Evolutionary conservation across 2,329 filamentous ascomycete genomes (phyloP).

Genomic region (Pleomassaria siparia): DNA sequence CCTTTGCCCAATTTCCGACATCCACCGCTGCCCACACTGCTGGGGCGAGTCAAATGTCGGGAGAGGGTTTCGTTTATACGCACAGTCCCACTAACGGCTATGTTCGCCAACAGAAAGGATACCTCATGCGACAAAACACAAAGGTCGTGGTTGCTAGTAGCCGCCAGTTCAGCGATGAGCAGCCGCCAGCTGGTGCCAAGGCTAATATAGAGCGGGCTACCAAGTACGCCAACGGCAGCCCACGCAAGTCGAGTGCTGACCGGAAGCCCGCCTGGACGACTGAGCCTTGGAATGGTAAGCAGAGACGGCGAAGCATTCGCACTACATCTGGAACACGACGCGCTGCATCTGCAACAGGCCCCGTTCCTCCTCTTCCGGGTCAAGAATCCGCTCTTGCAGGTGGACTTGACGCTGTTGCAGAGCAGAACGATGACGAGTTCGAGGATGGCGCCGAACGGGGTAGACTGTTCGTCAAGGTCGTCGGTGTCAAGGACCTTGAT

Average conservation of each 20-base stretch:
- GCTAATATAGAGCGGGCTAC: constrained; percentile 46
- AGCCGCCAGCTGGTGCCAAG: constrained; percentile 54
- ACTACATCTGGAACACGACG: constrained; percentile 62
- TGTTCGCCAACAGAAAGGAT: constrained; percentile 80
- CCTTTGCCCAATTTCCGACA: constrained; percentile 34
- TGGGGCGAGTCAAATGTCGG: constrained; percentile 27
- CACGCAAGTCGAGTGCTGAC: constrained; percentile 74
- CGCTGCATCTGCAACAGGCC: constrained; percentile 57
- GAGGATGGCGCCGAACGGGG: constrained; percentile 86
- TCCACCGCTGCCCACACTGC: constrained; percentile 20
- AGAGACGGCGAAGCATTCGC: constrained; percentile 66
- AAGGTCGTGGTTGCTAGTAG: constrained; percentile 92
- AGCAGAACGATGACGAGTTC: constrained; percentile 65
- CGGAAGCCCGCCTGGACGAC: constrained; percentile 83
- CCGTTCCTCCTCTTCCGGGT: constrained; percentile 81
- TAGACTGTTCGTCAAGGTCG: constrained; percentile 95
- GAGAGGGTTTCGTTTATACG: constrained; percentile 32
- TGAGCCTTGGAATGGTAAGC: constrained; percentile 91
- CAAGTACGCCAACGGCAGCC: constrained; percentile 67
- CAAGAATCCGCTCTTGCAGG: constrained; percentile 77
- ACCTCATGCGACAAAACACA: constrained; percentile 97
- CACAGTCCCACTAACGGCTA: constrained; percentile 47
- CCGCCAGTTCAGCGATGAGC: constrained; percentile 61
- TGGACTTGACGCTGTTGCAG: constrained; percentile 64
- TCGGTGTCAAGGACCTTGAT: constrained; percentile 94